phyloP scores from a whole-genome alignment of 2,329 filamentous ascomycete species.

The Raffaelea deltoideospora region DNA sequence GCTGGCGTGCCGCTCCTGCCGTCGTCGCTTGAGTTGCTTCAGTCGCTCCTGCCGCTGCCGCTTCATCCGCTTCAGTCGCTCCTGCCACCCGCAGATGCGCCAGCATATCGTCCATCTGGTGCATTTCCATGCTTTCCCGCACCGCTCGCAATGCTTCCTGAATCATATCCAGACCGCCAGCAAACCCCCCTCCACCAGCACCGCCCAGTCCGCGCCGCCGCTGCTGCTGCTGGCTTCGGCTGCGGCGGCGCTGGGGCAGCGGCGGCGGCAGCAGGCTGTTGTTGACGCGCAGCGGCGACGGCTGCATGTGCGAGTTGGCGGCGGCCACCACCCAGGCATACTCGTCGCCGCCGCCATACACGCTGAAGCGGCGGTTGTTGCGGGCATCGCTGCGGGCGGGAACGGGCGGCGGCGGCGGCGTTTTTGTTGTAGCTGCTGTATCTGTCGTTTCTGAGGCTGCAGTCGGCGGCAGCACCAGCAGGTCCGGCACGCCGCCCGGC shows the following conservation, averaged over 20 bases:
- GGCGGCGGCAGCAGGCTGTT: not conserved
- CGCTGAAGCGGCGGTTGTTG: constrained; percentile 8
- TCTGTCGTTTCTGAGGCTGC: not conserved
- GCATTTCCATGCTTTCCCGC: constrained; percentile 1
- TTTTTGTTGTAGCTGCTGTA: not conserved
- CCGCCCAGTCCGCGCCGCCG: constrained; percentile 5
- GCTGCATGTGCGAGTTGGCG: constrained; percentile 4
- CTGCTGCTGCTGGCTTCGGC: not conserved
- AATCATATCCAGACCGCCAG: constrained; percentile 3
- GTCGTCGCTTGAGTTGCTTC: not conserved
- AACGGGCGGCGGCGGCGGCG: constrained; percentile 1
- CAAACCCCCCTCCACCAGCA: constrained; percentile 5
- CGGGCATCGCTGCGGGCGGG: constrained; percentile 1
- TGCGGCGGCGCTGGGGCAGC: not conserved
- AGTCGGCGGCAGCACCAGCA: constrained; percentile 1
- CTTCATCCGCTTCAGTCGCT: not conserved
- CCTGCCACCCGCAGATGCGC: not conserved
- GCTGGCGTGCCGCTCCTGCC: not conserved
- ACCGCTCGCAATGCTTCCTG: not conserved
- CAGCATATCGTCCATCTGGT: not conserved
- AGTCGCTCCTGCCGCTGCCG: not conserved
- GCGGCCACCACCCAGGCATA: not conserved
- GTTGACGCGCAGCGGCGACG: constrained; percentile 6
- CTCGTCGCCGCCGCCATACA: constrained; percentile 8
- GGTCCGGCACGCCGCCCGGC: not conserved